Evolutionary conservation across 2,329 filamentous ascomycete genomes (phyloP).

Genomic region (Annulohypoxylon truncatum): DNA sequence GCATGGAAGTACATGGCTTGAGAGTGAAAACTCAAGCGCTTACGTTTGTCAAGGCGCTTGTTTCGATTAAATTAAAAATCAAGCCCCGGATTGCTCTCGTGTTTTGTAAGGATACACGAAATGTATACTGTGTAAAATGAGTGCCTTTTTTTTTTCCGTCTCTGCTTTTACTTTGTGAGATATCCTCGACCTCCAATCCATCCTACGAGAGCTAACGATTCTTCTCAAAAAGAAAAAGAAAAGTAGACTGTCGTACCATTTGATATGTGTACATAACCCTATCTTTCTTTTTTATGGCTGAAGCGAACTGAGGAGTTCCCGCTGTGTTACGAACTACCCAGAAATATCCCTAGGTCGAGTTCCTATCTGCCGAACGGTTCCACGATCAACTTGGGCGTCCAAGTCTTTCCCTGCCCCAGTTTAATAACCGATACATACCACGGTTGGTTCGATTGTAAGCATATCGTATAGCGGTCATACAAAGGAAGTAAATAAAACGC

Average conservation of each 20-base stretch:
- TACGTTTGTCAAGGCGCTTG: constrained; percentile 10
- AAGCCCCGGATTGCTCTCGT: neutral
- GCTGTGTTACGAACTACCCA: neutral
- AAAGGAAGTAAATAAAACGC: neutral
- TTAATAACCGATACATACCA: neutral
- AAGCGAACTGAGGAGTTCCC: neutral
- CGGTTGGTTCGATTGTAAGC: neutral
- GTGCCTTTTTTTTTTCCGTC: no score
- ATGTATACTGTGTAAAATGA: no score
- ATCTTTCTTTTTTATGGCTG: neutral
- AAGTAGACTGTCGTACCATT: no score
- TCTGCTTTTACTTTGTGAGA: no score
- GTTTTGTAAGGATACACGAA: no score
- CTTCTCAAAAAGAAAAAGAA: no score
- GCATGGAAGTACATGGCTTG: neutral
- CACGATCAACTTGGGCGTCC: neutral
- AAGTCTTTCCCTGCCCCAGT: neutral
- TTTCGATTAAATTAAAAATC: constrained; percentile 18
- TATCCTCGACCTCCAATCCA: no score
- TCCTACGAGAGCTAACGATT: no score
- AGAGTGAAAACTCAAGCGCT: neutral
- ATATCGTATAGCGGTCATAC: neutral
- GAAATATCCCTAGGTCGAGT: neutral
- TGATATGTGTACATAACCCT: neutral
- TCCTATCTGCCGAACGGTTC: neutral